Percentiles rank a stretch among this genome's conserved stretches.
phyloP scores from a whole-genome alignment of 371 early-diverging fungal genomes.

The Chytridium lagenaria region DNA sequence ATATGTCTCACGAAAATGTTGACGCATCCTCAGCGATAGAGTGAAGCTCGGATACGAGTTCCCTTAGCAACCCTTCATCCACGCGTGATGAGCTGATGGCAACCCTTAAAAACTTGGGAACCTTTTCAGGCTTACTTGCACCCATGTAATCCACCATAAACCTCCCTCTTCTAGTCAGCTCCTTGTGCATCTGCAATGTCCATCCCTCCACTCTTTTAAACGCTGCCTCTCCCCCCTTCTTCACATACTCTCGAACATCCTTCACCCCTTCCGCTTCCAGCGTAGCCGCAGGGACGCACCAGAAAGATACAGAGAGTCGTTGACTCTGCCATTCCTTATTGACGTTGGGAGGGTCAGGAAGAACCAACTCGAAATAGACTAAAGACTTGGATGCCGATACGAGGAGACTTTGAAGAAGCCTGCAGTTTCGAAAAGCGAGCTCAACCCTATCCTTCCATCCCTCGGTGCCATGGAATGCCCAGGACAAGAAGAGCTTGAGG shows the following conservation, averaged over 20 bases:
- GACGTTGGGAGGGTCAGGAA: not conserved
- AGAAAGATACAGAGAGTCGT: slow-evolving; percentile 63
- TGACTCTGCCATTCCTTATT: slow-evolving; percentile 21
- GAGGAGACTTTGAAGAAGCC: not conserved
- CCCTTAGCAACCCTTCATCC: slow-evolving; percentile 56
- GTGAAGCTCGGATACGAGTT: slow-evolving; percentile 67
- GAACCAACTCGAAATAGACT: slow-evolving; percentile 43
- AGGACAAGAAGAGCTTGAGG: slow-evolving; percentile 80
- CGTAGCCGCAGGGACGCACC: slow-evolving; percentile 61
- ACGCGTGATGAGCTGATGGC: slow-evolving; percentile 75
- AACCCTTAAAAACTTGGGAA: slow-evolving; percentile 75
- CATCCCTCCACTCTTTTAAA: slow-evolving; percentile 33
- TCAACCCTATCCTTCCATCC: slow-evolving; percentile 62
- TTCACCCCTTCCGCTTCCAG: not conserved
- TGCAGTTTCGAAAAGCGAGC: slow-evolving; percentile 41
- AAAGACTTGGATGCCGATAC: not conserved
- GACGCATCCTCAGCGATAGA: no score
- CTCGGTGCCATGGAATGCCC: slow-evolving; percentile 76
- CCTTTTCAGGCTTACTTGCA: slow-evolving; percentile 19
- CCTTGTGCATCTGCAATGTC: slow-evolving; percentile 61
- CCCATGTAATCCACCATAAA: slow-evolving; percentile 72
- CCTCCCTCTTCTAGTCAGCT: slow-evolving; percentile 59
- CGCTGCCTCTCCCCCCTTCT: slow-evolving; percentile 19
- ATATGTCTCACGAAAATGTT: no score
- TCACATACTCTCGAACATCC: not conserved